Base-by-base conservation (phyloP, 371 early-diverging fungal genomes). In the Actinomortierella wolfii region DNA sequence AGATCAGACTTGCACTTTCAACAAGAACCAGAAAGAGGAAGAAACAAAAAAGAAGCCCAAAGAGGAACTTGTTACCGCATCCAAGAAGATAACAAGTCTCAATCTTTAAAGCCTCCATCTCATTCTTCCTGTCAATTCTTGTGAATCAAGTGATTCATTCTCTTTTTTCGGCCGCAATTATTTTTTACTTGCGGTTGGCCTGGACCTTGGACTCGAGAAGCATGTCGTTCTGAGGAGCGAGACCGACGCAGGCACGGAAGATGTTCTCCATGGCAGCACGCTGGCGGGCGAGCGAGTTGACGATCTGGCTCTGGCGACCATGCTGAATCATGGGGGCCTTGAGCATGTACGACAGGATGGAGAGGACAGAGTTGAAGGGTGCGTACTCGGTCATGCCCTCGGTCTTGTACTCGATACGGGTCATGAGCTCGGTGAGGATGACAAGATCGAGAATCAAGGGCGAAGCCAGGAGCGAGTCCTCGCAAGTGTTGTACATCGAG, bases 401-500 rank as follows among this genome's bases (percentile, higher is more conserved):
- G 11, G 84, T 85, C 80, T 82, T 80, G 90, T 93, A 98, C 69
- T 87, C 64, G 65, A 98, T 91, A 77, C 97, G 96, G 57, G 96
- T 94, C 91, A 97, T 90, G 64, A 98, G 84, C 84, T 98, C 98
- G 62, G 94, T 89, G 78, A 97, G 80, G 67, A 97, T 87, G 63
- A 89, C 88, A 66, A 98, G 80, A 75, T 98, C 98, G 76, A 98
- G 85, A 79, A 98, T 98, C 49, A 98, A 83, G 29, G 98, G 98
- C 41, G 94, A 91, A 45, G 98, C 98, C 59, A 98, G 85, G 59
- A 98, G 89, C 28, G 97, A 96, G 76, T 98, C 98, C 80, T 98
- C 98, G 80, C 98, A 98, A 49, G 95, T 91, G 80, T 97, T 98
- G 88, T 95, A 96, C 74, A 96, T 76, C 42, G 97, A 94, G 74